Evolutionary conservation across 805 yeast genomes (phyloP).

Genomic region (Metschnikowia orientalis): DNA sequence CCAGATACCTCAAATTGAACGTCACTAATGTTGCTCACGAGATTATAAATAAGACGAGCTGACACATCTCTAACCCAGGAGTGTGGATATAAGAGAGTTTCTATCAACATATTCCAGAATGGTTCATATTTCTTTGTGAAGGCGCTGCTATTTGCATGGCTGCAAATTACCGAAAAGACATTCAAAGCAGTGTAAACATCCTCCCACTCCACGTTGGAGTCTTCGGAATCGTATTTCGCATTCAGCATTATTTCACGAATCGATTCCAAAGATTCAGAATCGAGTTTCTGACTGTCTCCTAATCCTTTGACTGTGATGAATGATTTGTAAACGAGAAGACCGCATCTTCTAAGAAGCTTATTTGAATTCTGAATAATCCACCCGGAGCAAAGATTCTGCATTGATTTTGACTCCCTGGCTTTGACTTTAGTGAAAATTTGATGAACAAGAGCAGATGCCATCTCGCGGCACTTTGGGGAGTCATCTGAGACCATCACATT

Average conservation of each 20-base stretch:
- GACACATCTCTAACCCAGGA: slow-evolving; percentile 81
- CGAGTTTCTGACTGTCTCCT: slow-evolving; percentile 35
- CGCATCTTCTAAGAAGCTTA: slow-evolving; percentile 58
- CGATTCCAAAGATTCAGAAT: slow-evolving; percentile 30
- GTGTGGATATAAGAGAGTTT: slow-evolving; percentile 74
- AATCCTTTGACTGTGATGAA: slow-evolving; percentile 47
- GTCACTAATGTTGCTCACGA: slow-evolving; percentile 42
- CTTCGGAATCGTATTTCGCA: slow-evolving; percentile 33
- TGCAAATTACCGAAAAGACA: slow-evolving; percentile 42
- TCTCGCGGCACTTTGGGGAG: slow-evolving; percentile 73
- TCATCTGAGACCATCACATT: slow-evolving; percentile 76
- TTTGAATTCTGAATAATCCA: slow-evolving; percentile 64
- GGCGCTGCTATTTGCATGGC: slow-evolving; percentile 30
- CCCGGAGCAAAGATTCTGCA: slow-evolving; percentile 43
- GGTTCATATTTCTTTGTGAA: slow-evolving; percentile 27
- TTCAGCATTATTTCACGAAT: slow-evolving; percentile 24
- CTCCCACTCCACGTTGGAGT: slow-evolving; percentile 63
- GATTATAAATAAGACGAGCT: slow-evolving; percentile 51
- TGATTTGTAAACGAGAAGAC: slow-evolving; percentile 67
- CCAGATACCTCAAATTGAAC: slow-evolving; percentile 33
- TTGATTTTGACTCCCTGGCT: slow-evolving; percentile 21
- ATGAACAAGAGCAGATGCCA: slow-evolving; percentile 62
- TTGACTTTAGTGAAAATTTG: slow-evolving; percentile 50
- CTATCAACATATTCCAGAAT: slow-evolving; percentile 51
- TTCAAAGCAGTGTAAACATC: slow-evolving; percentile 62